These are phyloP conservation scores for Suillus ampliporus DNA, from an alignment of 768 basidiomycete species.

Conservation along the genomic window DNA sequence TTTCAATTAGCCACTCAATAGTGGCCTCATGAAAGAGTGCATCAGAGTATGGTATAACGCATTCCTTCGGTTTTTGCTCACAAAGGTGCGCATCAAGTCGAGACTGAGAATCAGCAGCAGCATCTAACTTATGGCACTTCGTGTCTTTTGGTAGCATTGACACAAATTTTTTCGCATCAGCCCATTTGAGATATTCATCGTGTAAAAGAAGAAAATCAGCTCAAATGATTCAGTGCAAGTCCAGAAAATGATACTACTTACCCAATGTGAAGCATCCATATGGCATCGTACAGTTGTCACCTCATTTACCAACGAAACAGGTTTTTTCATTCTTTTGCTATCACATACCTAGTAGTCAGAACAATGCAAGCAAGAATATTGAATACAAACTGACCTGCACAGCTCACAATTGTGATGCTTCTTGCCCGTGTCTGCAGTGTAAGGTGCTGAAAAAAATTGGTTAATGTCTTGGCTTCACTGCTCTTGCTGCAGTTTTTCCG, in stretches of 20 bases:
- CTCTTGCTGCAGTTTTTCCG: neutral
- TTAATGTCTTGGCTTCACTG: neutral
- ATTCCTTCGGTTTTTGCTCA: constrained; percentile 15
- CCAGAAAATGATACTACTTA: too few relatives aligned
- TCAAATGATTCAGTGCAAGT: neutral
- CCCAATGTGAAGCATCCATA: too few relatives aligned
- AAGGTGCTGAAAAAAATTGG: neutral
- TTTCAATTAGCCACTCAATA: constrained; percentile 44
- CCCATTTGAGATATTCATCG: constrained; percentile 16
- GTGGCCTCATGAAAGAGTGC: constrained; percentile 34
- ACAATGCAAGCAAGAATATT: too few relatives aligned
- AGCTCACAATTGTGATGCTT: neutral
- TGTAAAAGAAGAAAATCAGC: neutral
- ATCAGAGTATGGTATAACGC: constrained; percentile 36
- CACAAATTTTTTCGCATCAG: constrained; percentile 17
- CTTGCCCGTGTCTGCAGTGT: neutral
- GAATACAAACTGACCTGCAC: too few relatives aligned
- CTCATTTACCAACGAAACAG: too few relatives aligned
- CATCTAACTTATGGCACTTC: constrained; percentile 14
- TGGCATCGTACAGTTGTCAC: too few relatives aligned
- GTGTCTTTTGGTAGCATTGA: constrained; percentile 28
- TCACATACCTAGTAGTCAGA: too few relatives aligned
- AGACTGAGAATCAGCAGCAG: neutral
- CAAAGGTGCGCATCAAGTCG: neutral
- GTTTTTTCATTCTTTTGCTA: too few relatives aligned